Evolutionary conservation across 2,329 filamentous ascomycete genomes (phyloP).

Genomic region (Colletotrichum phormii): DNA sequence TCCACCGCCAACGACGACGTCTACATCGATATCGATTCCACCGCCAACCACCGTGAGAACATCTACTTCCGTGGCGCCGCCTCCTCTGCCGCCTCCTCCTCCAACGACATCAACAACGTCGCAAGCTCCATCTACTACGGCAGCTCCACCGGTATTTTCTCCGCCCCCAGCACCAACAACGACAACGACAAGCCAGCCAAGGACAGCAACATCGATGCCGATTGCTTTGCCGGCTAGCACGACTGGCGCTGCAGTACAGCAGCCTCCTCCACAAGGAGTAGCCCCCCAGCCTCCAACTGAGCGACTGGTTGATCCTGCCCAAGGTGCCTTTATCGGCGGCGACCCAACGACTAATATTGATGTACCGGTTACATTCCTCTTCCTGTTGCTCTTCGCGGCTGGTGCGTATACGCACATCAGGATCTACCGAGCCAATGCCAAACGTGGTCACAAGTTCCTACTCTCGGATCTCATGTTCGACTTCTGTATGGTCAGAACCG

Average conservation of each 20-base stretch:
- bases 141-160: not conserved
- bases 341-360: constrained; percentile 36
- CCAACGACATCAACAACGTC: not conserved
- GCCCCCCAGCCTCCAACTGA: constrained; percentile 2
- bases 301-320: constrained; percentile 20
- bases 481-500: constrained; percentile 50
- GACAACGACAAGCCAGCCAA: not conserved
- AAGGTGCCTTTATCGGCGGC: constrained; percentile 27
- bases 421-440: constrained; percentile 44
- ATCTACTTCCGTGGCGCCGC: not conserved
- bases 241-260: not conserved
- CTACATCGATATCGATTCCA: not conserved
- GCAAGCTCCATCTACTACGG: not conserved
- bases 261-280: not conserved
- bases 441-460: constrained; percentile 51
- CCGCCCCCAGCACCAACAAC: not conserved
- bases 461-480: constrained; percentile 52
- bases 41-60: not conserved
- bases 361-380: constrained; percentile 41
- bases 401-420: constrained; percentile 42
- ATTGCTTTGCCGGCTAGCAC: constrained; percentile 23
- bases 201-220: not conserved
- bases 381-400: constrained; percentile 42
- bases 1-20: not conserved
- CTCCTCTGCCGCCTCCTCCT: not conserved